Evolutionary conservation across 2,329 filamentous ascomycete species (phyloP), one percentile per base, ranked within the genome.

Genomic region (Colletotrichum destructivum): DNA sequence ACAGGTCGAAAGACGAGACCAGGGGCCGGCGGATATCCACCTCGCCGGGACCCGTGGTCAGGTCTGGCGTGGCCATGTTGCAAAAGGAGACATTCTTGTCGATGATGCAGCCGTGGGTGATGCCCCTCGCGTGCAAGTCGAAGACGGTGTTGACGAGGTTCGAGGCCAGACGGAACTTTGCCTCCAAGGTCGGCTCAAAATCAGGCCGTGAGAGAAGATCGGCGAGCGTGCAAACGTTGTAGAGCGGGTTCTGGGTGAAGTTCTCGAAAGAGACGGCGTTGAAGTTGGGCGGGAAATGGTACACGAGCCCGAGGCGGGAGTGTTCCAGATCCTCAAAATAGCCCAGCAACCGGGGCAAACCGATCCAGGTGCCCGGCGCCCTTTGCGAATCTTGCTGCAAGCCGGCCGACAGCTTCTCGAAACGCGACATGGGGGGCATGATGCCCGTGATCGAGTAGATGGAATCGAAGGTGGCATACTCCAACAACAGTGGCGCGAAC

Each of bases 291-390:
- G 93, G 93, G 40, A 95, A 89, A 61, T 93, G 91, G 76, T 94
- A 96, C 13, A 96, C 88, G 13, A 96, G 84, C 6, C 93, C 93
- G 65, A 94, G 89, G 12, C 93, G 88, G 0, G 93, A 91, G 64
- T 89, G 85, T 21, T 89, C 88, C 64, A 92, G 86, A 76, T 95
- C 93, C 78, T 95, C 93, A 76, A 94, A 94, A 77, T 94, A 95
- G 2, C 89, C 90, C 15, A 92, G 81, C 55, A 92, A 82, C 26
- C 88, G 86, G 18, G 90, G 88, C 12, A 91, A 77, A 74, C 93
- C 85, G 78, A 88, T 91, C 85, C 87, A 93, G 2, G 91, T 87
- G 31, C 82, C 86, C 7, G 82, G 86, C 1, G 85, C 84, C 23
- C 85, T 83, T 55, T 87, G 87, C 0, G 87, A 84, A 65, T 88